A percentile compares a stretch with the other conserved stretches of the same genome.
Evolutionary conservation across 768 basidiomycete genomes (phyloP).

Genomic region (Boletus sensibilis): DNA sequence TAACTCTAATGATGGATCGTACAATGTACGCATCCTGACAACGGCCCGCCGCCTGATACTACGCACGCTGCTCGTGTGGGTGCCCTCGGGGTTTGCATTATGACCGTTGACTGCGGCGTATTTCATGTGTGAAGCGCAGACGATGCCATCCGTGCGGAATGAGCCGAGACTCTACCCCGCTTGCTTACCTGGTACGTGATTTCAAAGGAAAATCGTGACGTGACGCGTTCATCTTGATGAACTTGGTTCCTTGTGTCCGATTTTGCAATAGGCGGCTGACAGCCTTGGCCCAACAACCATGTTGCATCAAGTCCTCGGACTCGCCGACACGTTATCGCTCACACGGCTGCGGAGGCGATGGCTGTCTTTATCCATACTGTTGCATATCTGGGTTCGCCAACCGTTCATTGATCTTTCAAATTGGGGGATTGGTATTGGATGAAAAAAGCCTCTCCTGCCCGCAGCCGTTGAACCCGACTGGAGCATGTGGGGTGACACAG

Average conservation of each 20-base stretch:
- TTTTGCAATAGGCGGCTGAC: neutral
- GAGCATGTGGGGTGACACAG: constrained; percentile 5
- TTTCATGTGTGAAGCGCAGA: constrained; percentile 4
- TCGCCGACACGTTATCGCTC: neutral
- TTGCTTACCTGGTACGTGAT: constrained; percentile 7
- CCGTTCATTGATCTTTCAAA: neutral
- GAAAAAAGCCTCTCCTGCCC: constrained; percentile 1
- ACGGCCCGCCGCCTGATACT: neutral
- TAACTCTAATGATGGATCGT: neutral
- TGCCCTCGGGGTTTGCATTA: constrained; percentile 8
- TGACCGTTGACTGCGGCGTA: constrained; percentile 9
- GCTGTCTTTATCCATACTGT: neutral
- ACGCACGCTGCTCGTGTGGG: constrained; percentile 18
- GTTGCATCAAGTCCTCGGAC: neutral
- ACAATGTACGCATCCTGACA: neutral
- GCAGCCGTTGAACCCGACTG: neutral
- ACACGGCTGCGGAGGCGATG: constrained; percentile 12
- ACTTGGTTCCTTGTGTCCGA: neutral
- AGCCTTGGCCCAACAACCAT: neutral
- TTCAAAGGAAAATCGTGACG: neutral
- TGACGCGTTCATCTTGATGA: constrained; percentile 2
- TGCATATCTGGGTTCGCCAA: neutral
- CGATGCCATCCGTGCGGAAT: neutral
- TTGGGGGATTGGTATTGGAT: neutral
- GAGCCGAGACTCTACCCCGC: neutral